Evolutionary conservation across 1,284 basidiomycete species (phyloP), one percentile per base, ranked within the genome.

Genomic region (Blastosporella zonata): DNA sequence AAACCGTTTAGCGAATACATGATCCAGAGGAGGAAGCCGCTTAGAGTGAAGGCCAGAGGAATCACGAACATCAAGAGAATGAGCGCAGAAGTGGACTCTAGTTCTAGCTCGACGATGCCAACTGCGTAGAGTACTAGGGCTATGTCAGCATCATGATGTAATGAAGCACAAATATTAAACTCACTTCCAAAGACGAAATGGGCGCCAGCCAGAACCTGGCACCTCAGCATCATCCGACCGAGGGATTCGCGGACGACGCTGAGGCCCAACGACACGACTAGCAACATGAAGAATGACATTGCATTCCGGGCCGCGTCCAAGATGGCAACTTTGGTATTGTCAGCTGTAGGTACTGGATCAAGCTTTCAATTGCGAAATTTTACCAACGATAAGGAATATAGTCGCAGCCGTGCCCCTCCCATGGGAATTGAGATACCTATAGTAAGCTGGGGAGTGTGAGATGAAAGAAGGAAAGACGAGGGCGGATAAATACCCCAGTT

Each of bases 131-230:
- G 67, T 27, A 95, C 92, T 94, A 56, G 8, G 5, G 33, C 37
- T 43, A 17, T 31, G 35, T 53, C 33, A 53, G 35, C 13, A 43
- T 43, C 20, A 49, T 44, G 9, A 53, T 18, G 33, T 29, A 43
- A 3, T 13, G 8, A 47, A 23, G 22, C 53, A 49, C 27, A 40
- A 27, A 17, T 25, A 12, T 3, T 46, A 20, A 50, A 56, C 69
- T 58, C 68, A 97, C 90, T 90, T 65, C 95, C 95, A 63, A 98
- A 99, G 47, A 97, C 62, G 61, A 98, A 98, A 67, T 99, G 96
- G 31, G 84, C 81, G 1, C 74, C 79, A 8, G 90, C 87, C 38
- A 96, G 72, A 23, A 86, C 62, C 56, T 90, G 83, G 51, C 90
- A 92, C 58, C 76, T 85, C 27, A 84, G 62, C 90, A 95, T 93